A percentile compares a stretch with the other conserved stretches of the same genome.
Conservation (phyloP, 2,329 filamentous ascomycete species). For the Phialocephala subalpina region DNA sequence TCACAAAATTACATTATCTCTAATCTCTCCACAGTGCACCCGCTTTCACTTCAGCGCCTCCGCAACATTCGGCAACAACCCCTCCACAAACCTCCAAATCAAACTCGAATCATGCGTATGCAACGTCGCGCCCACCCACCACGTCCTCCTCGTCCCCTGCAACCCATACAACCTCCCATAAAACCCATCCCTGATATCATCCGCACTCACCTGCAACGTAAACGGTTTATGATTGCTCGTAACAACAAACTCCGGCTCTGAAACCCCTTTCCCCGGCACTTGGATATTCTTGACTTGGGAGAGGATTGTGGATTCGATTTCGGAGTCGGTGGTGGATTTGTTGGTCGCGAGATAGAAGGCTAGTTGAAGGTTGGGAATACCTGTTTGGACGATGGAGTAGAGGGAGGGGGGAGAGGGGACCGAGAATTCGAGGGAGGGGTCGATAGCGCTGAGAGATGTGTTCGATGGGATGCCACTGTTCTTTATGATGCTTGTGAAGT, state of each 20-base stretch:
- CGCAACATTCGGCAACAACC: neutral
- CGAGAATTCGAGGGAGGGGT: neutral
- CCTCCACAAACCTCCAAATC: constrained; percentile 14
- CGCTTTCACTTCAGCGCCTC: neutral
- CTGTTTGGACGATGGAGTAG: neutral
- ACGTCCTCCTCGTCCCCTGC: constrained; percentile 9
- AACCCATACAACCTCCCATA: constrained; percentile 7
- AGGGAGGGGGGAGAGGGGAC: neutral
- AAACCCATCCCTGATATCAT: constrained; percentile 6
- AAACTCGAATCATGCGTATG: constrained; percentile 5
- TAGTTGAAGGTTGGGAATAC: neutral
- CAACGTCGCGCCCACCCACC: constrained; percentile 4
- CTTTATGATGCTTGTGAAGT: neutral
- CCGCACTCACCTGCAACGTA: constrained; percentile 1
- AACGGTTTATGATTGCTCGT: neutral
- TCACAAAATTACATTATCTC: neutral
- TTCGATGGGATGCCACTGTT: constrained; percentile 11
- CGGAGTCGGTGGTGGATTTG: neutral
- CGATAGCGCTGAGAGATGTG: neutral
- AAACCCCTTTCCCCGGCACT: neutral
- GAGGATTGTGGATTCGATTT: constrained; percentile 1
- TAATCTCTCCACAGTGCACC: too few species aligned
- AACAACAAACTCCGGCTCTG: neutral
- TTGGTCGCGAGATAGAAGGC: neutral
- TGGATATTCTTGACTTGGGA: constrained; percentile 5